Evolutionary conservation across 148 eudicot species (phyloP), one percentile per base, ranked within the genome.

Genomic region (Vaccinium macrocarpon): DNA sequence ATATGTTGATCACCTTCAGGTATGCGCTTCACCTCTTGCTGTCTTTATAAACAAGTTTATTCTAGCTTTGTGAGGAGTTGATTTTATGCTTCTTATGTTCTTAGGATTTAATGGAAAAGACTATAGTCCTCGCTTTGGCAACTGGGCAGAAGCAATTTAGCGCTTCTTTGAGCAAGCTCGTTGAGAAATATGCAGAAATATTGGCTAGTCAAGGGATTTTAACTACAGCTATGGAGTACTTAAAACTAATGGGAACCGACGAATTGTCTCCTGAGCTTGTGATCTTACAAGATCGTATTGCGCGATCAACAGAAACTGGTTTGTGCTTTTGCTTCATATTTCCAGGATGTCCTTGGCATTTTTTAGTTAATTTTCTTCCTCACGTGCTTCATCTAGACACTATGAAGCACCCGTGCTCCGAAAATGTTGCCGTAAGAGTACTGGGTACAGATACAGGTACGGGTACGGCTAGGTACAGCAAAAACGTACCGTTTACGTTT

Each of bases 51-150:
- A 35, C 15, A 11, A 12, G 6, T 38, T 16, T 50, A 10, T 78
- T 38, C 57, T 77, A 55, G 78, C 23, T 86, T 62, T 27, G 79
- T n/a, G 42, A 23, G n/a, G 18, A 64, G 50, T 82, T 72, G 9
- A 35, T 82, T 19, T 66, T 23, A 46, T 29, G 57, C 27, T 55
- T 8, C 23, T 57, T 29, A 9, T 42, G 4, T 13, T 82, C 42
- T 80, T 86, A 97, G 99, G 99, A 97, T 92, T 79, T 97, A 83
- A 95, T 97, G 99, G 99, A 97, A 77, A 97, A 97, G 92, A 97
- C 98, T 57, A 93, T 95, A 35, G 93, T 95, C 82, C 90, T 97
- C 82, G 98, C 97, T 86, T 89, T 97, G 90, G 98, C 98, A 82
- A 88, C 94, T 89, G 99, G 97, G 70, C 98, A 95, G 88, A 97